A percentile compares a stretch with the other conserved stretches of the same genome.
phyloP scores from a whole-genome alignment of 768 basidiomycete genomes.

The Russula earlei region DNA sequence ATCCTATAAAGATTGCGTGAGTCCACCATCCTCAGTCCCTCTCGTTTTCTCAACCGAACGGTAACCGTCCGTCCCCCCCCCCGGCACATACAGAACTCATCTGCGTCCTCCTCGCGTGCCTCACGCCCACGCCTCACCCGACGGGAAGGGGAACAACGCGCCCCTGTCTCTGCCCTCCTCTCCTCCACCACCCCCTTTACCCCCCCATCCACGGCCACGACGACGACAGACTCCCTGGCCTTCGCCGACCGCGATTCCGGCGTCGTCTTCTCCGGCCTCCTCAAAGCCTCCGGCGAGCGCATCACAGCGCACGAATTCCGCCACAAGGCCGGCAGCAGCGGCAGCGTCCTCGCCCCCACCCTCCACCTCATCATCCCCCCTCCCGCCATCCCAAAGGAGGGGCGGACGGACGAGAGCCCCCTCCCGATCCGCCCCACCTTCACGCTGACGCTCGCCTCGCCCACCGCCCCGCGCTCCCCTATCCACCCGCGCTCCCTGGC shows the following conservation, averaged over 20 bases:
- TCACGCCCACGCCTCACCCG: background rate
- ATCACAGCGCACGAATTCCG: background rate
- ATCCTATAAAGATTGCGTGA: background rate
- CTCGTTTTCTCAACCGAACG: background rate
- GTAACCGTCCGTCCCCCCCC: background rate
- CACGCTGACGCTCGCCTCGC: background rate
- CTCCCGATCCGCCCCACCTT: background rate
- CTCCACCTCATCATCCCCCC: background rate
- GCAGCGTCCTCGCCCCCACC: background rate
- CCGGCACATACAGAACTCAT: background rate
- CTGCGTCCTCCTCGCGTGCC: background rate
- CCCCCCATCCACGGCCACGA: background rate
- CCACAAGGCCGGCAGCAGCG: background rate
- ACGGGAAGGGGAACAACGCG: background rate
- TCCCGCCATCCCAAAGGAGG: no score
- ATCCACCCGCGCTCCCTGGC: background rate
- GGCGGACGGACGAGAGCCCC: no score
- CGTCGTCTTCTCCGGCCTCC: background rate
- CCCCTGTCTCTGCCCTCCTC: background rate
- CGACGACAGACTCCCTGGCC: no score
- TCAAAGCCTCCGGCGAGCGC: background rate
- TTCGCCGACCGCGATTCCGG: constrained; percentile 5
- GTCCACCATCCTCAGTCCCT: background rate
- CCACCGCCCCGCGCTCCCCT: background rate
- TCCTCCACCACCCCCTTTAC: background rate